These are phyloP conservation scores for Jackrogersella multiformis DNA, from an alignment of 495 filamentous ascomycete species.

Conservation along the genomic window DNA sequence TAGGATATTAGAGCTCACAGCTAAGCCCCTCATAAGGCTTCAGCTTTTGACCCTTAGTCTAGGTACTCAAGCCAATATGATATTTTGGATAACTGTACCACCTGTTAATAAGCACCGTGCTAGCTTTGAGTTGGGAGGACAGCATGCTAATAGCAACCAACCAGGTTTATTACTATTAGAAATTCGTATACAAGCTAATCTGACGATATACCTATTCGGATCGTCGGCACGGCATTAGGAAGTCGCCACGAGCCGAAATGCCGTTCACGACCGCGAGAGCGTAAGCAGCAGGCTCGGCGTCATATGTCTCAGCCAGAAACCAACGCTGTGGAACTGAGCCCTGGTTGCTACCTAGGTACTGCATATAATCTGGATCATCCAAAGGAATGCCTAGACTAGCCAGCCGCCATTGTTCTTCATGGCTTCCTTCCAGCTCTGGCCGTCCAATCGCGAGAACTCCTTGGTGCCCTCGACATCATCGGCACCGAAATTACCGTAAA, in stretches of 20 bases:
- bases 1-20: too few species aligned
- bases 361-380: neutral
- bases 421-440: slow-evolving; percentile 50
- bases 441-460: slow-evolving; percentile 45
- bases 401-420: slow-evolving; percentile 40
- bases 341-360: too few species aligned
- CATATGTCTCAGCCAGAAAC: neutral
- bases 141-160: too few species aligned
- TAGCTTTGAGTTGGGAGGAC: too few species aligned
- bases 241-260: neutral
- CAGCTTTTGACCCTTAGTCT: too few species aligned
- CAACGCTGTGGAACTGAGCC: neutral
- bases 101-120: too few species aligned
- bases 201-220: neutral
- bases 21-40: too few species aligned
- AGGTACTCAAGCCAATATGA: too few species aligned
- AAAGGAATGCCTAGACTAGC: slow-evolving; percentile 13
- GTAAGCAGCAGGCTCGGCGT: neutral
- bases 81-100: too few species aligned
- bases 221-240: neutral
- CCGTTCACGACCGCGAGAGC: neutral
- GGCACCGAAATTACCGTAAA: slow-evolving; percentile 59
- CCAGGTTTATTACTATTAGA: too few species aligned
- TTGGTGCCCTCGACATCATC: slow-evolving; percentile 48
- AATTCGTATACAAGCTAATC: too few species aligned